Evolutionary conservation across 225 moss, liverwort and hornwort genomes (phyloP).

Genomic region (Neckera pumila): DNA sequence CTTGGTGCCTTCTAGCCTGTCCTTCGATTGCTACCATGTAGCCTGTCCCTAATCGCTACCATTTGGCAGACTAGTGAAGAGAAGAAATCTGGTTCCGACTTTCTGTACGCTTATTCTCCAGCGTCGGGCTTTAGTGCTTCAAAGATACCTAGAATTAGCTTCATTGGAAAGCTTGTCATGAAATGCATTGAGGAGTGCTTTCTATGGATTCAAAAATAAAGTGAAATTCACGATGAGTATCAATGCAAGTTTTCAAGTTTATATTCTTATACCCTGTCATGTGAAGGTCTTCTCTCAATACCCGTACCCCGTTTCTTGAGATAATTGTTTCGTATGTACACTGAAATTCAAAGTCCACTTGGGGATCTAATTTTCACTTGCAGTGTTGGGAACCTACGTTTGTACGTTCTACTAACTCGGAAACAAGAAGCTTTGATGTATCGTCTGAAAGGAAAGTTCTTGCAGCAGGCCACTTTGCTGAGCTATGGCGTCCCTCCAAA

Average conservation of each 20-base stretch:
- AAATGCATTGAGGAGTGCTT: neutral
- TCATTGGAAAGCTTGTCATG: neutral
- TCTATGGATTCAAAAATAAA: neutral
- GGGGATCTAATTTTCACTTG: neutral
- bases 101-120: neutral
- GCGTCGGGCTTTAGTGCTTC: neutral
- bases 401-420: neutral
- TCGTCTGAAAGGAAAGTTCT: conserved; percentile 17
- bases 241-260: neutral
- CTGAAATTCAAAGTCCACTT: neutral
- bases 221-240: neutral
- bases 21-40: neutral
- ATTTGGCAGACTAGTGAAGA: neutral
- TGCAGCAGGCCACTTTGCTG: neutral
- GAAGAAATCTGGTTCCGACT: neutral
- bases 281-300: neutral
- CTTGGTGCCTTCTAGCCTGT: neutral
- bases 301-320: neutral
- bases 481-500: conserved; percentile 16
- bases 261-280: neutral
- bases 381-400: neutral
- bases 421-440: neutral
- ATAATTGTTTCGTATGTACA: neutral
- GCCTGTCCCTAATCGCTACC: neutral
- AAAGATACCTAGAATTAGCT: neutral